A percentile compares a stretch with the other conserved stretches of the same genome.
phyloP scores from a whole-genome alignment of 176 grass and related monocot genomes.

The Aegilops bicornis region DNA sequence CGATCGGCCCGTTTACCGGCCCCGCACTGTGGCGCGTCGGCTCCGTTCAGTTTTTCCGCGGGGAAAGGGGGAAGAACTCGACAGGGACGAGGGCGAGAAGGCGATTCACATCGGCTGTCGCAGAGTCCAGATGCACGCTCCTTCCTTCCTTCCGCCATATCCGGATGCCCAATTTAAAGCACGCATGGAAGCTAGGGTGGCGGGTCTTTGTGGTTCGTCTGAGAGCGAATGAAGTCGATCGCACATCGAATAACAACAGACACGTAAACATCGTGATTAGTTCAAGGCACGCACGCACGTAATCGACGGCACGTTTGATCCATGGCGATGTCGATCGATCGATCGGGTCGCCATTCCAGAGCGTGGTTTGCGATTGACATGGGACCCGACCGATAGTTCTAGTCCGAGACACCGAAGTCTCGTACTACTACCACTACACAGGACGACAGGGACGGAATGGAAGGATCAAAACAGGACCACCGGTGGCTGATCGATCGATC shows the following conservation, averaged over 20 bases:
- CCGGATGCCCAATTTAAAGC: conserved; percentile 9
- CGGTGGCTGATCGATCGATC: not conserved
- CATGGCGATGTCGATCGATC: conserved; percentile 17
- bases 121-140: conserved; percentile 19
- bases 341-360: not conserved
- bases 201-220: not conserved
- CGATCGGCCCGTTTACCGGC: not conserved
- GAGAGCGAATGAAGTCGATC: not conserved
- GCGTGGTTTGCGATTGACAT: not conserved
- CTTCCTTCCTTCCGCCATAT: not conserved
- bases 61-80: not conserved
- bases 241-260: not conserved
- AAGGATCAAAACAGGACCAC: conserved; percentile 6
- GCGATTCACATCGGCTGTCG: not conserved
- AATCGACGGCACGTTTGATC: not conserved
- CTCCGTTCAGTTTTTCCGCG: not conserved
- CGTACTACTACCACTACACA: not conserved
- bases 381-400: not conserved
- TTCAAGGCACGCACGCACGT: not conserved
- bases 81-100: conserved; percentile 11
- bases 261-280: not conserved
- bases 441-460: not conserved
- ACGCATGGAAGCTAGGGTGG: not conserved
- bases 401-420: not conserved
- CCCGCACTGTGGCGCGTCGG: not conserved